Evolutionary conservation across 441 rosid genomes (phyloP).

Genomic region (Dalechampia spathulata): DNA sequence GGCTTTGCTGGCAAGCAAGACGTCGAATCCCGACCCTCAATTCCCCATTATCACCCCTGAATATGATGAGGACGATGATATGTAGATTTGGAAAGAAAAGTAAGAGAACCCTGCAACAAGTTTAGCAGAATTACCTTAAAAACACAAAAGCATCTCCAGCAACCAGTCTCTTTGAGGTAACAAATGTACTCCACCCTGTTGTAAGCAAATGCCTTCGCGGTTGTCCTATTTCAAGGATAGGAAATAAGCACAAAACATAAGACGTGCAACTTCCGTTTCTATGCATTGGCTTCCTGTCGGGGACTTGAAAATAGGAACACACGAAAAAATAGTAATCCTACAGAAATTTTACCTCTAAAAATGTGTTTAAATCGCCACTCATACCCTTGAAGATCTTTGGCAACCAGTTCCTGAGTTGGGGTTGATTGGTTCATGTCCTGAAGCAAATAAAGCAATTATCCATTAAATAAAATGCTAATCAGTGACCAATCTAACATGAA

Average conservation of each 20-base stretch:
- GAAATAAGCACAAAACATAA: neutral
- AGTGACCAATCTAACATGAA: neutral
- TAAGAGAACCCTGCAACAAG: too few species aligned
- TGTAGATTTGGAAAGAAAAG: too few species aligned
- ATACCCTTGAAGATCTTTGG: constrained; percentile 72
- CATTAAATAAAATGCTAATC: neutral
- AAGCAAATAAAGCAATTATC: constrained; percentile 7
- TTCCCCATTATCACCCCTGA: constrained; percentile 60
- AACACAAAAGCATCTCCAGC: constrained; percentile 92
- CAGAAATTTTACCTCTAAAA: constrained; percentile 51
- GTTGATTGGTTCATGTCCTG: constrained; percentile 76
- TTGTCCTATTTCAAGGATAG: constrained; percentile 47
- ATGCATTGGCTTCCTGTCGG: neutral
- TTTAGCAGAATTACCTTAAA: constrained; percentile 44
- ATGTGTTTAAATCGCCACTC: constrained; percentile 91
- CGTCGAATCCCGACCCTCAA: constrained; percentile 76
- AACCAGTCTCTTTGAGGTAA: constrained; percentile 64
- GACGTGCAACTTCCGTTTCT: neutral
- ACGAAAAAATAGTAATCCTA: neutral
- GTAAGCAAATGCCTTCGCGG: constrained; percentile 88
- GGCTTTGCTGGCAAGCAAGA: constrained; percentile 48
- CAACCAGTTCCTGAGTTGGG: constrained; percentile 73
- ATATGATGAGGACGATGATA: constrained; percentile 1
- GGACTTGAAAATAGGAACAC: neutral
- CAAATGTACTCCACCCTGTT: constrained; percentile 92